Evolutionary conservation across 768 basidiomycete species (phyloP).

Genomic region (Suillus tomentosus): DNA sequence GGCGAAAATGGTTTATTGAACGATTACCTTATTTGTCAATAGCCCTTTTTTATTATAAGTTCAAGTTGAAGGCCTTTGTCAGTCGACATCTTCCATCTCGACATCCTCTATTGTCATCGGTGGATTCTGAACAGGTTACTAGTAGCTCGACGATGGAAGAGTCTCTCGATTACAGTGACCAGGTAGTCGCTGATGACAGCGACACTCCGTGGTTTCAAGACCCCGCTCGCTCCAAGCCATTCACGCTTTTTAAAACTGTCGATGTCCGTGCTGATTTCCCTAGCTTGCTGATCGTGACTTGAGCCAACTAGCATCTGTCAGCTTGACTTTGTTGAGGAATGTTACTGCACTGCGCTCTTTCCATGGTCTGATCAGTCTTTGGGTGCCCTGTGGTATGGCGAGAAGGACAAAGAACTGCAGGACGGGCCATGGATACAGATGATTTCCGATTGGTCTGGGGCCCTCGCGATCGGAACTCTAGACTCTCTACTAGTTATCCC

Average conservation of each 20-base stretch:
- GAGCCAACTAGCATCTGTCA: constrained; percentile 14
- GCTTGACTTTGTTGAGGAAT: constrained; percentile 36
- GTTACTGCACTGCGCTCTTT: constrained; percentile 48
- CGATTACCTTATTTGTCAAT: constrained; percentile 27
- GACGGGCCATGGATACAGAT: constrained; percentile 45
- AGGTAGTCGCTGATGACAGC: not conserved
- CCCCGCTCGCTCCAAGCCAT: constrained; percentile 37
- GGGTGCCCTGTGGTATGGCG: constrained; percentile 41
- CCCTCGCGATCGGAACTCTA: constrained; percentile 50
- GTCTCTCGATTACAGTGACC: not conserved
- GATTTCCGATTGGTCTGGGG: constrained; percentile 50
- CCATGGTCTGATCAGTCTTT: constrained; percentile 42
- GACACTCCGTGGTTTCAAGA: constrained; percentile 21
- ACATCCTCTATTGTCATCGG: not conserved
- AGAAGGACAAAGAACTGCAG: constrained; percentile 31
- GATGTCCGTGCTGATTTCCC: constrained; percentile 40
- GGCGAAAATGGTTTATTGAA: constrained; percentile 12
- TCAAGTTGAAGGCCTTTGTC: not conserved
- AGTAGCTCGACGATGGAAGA: not conserved
- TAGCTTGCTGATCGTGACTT: constrained; percentile 11
- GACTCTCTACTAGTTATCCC: constrained; percentile 30
- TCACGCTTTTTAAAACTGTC: constrained; percentile 43
- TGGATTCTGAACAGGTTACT: not conserved
- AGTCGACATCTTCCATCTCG: not conserved
- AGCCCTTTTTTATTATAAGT: not conserved